Percentiles rank a stretch among this genome's conserved stretches.
phyloP scores from a whole-genome alignment of 129 eudicot genomes.

The Centaurea solstitialis region DNA sequence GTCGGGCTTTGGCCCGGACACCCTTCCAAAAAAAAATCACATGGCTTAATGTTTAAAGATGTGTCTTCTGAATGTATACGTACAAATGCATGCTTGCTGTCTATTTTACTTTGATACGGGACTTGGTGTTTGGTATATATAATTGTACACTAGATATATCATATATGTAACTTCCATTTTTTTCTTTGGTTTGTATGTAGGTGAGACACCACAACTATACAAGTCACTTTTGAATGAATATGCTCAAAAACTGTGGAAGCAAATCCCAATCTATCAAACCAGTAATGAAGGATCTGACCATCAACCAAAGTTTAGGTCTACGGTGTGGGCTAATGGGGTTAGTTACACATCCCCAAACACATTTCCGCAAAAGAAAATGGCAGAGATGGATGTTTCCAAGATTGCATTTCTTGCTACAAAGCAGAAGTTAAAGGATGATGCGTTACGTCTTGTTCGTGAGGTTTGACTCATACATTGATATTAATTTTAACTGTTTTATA shows the following conservation, averaged over 20 bases:
- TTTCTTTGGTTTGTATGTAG: background rate
- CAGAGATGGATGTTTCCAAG: slow-evolving; percentile 49
- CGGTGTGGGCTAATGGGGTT: background rate
- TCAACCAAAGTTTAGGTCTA: slow-evolving; percentile 16
- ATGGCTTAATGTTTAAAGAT: background rate
- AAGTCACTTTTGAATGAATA: background rate
- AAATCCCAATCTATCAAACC: slow-evolving; percentile 6
- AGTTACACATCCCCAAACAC: slow-evolving; percentile 26
- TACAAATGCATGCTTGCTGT: background rate
- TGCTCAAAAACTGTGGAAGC: slow-evolving; percentile 9
- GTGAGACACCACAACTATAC: background rate
- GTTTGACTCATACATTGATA: slow-evolving; percentile 3
- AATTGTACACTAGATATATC: background rate
- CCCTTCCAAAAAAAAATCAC: no score
- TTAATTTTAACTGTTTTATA: background rate
- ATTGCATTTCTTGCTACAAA: background rate
- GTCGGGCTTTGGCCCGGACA: no score
- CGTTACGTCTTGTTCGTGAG: slow-evolving; percentile 8
- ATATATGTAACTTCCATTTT: background rate
- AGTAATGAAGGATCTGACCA: slow-evolving; percentile 20
- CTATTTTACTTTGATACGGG: background rate
- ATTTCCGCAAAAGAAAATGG: slow-evolving; percentile 13
- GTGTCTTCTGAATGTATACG: background rate
- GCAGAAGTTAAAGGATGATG: slow-evolving; percentile 15
- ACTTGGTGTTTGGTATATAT: background rate